Percentiles rank a stretch among this genome's conserved stretches.
Evolutionary conservation across 2,329 filamentous ascomycete species (phyloP).

Genomic region (Beauveria varroae): DNA sequence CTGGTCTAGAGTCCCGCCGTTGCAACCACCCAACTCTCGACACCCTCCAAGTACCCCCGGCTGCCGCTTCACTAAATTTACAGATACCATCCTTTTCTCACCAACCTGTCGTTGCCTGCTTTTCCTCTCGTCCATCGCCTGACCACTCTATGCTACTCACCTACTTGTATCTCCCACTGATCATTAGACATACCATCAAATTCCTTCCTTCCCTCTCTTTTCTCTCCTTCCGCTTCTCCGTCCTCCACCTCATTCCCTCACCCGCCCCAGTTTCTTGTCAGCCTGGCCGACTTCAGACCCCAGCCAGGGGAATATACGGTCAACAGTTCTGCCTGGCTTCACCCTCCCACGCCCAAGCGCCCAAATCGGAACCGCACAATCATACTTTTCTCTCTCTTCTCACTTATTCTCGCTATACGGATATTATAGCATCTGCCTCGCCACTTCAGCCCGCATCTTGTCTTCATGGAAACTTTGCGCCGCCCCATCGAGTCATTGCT

Average conservation of each 20-base stretch:
- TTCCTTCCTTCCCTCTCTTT: not conserved
- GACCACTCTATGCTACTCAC: not conserved
- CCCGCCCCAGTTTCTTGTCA: constrained; percentile 2
- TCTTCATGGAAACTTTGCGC: constrained; percentile 2
- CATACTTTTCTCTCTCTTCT: not conserved
- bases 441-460: not conserved
- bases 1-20: not conserved
- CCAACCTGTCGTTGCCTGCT: not conserved
- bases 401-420: not conserved
- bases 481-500: not conserved
- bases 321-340: constrained; percentile 8
- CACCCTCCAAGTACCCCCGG: not conserved
- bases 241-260: not conserved
- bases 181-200: not conserved
- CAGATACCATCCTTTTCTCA: not conserved
- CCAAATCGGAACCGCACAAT: not conserved
- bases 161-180: not conserved
- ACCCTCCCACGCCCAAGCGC: constrained; percentile 5
- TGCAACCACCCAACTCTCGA: not conserved
- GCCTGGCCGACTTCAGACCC: constrained; percentile 1
- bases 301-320: constrained; percentile 8
- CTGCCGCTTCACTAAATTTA: not conserved
- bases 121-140: not conserved
- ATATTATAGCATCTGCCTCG: not conserved
- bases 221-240: not conserved